Evolutionary conservation across 495 filamentous ascomycete species (phyloP).

Genomic region (Xylaria acuta): DNA sequence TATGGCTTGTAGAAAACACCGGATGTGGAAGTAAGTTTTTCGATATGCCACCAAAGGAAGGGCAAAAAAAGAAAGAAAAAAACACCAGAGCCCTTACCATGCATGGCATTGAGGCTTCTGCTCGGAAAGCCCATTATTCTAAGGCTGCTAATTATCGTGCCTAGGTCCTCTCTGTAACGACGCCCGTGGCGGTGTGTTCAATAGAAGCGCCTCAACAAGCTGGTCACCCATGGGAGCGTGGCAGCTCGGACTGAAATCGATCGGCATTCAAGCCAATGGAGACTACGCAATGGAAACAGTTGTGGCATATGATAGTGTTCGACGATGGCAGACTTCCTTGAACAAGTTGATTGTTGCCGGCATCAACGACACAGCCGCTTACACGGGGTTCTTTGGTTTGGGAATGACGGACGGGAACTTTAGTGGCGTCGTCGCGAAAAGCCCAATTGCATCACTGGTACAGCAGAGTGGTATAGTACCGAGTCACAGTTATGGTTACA

Average conservation of each 20-base stretch:
- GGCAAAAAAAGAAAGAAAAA: neutral
- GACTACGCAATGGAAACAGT: constrained; percentile 66
- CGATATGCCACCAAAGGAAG: neutral
- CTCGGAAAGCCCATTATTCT: neutral
- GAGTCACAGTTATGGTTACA: constrained; percentile 70
- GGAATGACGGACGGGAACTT: constrained; percentile 55
- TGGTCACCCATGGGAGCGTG: constrained; percentile 64
- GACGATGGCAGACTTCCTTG: constrained; percentile 49
- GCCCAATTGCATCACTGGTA: constrained; percentile 51
- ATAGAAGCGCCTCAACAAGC: constrained; percentile 55
- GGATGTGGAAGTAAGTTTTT: constrained; percentile 56
- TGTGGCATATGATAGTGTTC: constrained; percentile 50
- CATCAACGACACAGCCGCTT: constrained; percentile 62
- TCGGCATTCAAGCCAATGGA: constrained; percentile 59
- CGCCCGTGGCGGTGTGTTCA: constrained; percentile 62
- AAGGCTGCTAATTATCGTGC: constrained; percentile 30
- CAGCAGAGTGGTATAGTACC: constrained; percentile 59
- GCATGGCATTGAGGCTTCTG: neutral
- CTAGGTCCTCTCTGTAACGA: constrained; percentile 47
- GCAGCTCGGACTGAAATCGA: constrained; percentile 60
- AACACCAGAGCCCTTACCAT: neutral
- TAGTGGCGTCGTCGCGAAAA: constrained; percentile 42
- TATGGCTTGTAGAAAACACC: constrained; percentile 60
- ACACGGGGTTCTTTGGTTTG: constrained; percentile 64
- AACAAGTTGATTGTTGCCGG: constrained; percentile 58